Evolutionary conservation across 257 asterid genomes (phyloP), one percentile per base, ranked within the genome.

Genomic region (Solanum virginianum): DNA sequence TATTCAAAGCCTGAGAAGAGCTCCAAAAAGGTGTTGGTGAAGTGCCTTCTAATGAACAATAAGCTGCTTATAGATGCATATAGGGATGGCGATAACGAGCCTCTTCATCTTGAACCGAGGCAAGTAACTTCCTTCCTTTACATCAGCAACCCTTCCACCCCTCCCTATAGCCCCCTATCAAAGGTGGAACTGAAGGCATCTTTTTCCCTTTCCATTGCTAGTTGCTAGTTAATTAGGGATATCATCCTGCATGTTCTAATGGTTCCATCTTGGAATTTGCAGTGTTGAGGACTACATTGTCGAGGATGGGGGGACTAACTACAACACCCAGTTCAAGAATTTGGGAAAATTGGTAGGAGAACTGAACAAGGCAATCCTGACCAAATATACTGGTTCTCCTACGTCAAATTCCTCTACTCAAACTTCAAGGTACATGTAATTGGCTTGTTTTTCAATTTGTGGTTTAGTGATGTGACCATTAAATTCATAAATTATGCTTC

Each of bases 21-120:
- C 62, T 86, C 97, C 26, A 87, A 90, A 90, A 94, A 91, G 72
- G 94, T 95, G 20, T 68, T 94, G 39, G 91, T 96, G 26, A 95
- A 96, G 89, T 92, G 94, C 88, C 94, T 95, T 24, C 94, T 79
- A 20, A 79, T 96, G 97, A 92, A 92, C 80, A 93, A 89, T 39
- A 92, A 88, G 83, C 86, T 96, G 85, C 82, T 95, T 8, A 90
- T 94, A 71, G 98, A 94, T 89, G 94, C 92, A 84, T 71, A 91
- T n/a, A 87, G 87, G 88, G 95, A 93, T 39, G 97, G 94, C n/a
- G 92, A 83, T 86, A 88, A 93, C 1, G 89, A 88, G 68, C 95
- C 90, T 81, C 81, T 83, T 9, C 95, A 94, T 88, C 92, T 95
- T 71, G 94, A 92, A 85, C 86, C 94, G 56, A 80, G 89, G 98